Evolutionary conservation across 371 early-diverging fungal species (phyloP), one percentile per base, ranked within the genome.

Genomic region (Polyrhizophydium stewartii): DNA sequence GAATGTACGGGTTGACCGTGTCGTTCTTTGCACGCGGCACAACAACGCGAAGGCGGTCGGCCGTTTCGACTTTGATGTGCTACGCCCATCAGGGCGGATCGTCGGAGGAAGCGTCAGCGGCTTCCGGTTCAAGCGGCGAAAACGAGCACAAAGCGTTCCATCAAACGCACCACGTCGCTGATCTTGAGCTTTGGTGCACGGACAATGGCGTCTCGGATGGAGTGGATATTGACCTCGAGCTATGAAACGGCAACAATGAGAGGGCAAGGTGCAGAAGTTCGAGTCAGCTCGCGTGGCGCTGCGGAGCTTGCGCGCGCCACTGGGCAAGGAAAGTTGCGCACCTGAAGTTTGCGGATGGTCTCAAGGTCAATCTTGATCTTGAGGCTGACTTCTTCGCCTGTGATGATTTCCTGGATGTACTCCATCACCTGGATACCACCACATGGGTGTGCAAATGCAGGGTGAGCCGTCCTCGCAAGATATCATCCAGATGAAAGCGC

Each of bases 341-440:
- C 81, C 74, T 87, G 76, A 46, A 92, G 79, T 67, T 83, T 81
- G 35, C 73, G 78, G 59, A 97, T 87, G 0, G 91, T 86, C 2
- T 89, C 88, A 68, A 90, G 62, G 68, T 95, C 92, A 56, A 96
- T 73, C 60, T 88, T 87, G 38, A 97, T 74, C 37, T 84, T 74
- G 38, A 98, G 82, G 62, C 82, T 89, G 66, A 90, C 87, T 47
- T 89, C 87, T 45, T 87, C 75, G 1, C 83, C 80, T 35, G 84
- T 82, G 65, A 93, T 89, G 1, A 94, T 89, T 62, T 94, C 93
- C 58, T 96, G 90, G 67, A 98, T 89, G 67, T 86, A 95, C 74
- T 92, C 90, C 22, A 92, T 88, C 65, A 97, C 52, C 77, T 79
- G 56, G 16, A 25, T 63, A 3, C 22, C 66, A 1, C 21, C 16